A percentile compares a stretch with the other conserved stretches of the same genome.
phyloP scores from a whole-genome alignment of 805 yeast species.

The Wickerhamomyces chambardii region DNA sequence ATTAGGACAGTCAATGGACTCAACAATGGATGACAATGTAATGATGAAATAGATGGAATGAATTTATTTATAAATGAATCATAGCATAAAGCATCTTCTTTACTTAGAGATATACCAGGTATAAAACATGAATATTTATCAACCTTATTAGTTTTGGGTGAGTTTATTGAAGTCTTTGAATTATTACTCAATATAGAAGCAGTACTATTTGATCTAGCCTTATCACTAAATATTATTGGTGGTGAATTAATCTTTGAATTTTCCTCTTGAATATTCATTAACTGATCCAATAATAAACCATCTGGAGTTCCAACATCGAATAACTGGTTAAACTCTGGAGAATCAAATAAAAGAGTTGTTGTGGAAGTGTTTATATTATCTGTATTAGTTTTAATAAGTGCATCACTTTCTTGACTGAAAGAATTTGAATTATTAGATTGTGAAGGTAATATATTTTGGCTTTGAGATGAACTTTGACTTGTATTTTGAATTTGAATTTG shows the following conservation, averaged over 20 bases:
- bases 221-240: not conserved
- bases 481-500: no score
- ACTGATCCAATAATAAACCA: conserved; percentile 7
- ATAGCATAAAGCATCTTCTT: conserved; percentile 12
- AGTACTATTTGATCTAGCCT: not conserved
- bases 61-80: conserved; percentile 12
- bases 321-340: not conserved
- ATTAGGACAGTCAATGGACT: conserved; percentile 11
- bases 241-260: not conserved
- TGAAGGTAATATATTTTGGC: no score
- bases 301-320: not conserved
- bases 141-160: not conserved
- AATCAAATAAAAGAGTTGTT: no score
- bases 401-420: no score
- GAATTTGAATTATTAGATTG: no score
- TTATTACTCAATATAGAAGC: not conserved
- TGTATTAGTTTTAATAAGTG: no score
- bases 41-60: conserved; percentile 13
- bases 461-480: no score
- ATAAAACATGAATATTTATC: not conserved
- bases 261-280: conserved; percentile 13
- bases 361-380: no score
- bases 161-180: not conserved
- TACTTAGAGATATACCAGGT: conserved; percentile 10
- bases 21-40: conserved; percentile 11